Percentiles rank a stretch among this genome's conserved stretches.
Evolutionary conservation across 306 rosid species (phyloP).

Genomic region (Quercus glauca): DNA sequence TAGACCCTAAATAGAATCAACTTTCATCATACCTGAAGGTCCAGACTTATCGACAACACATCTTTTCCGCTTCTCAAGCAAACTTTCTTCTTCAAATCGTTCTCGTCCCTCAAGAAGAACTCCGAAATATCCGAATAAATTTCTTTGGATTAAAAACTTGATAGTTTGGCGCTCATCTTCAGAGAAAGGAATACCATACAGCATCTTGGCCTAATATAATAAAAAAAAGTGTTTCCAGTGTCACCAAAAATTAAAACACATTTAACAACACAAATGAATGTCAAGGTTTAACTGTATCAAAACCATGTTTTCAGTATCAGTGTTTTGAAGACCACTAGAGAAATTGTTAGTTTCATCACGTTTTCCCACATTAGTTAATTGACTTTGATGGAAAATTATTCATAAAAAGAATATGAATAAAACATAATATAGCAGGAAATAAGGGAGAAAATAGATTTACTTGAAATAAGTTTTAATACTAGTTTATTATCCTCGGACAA

Average conservation of each 20-base stretch:
- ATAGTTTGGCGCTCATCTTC: conserved; percentile 55
- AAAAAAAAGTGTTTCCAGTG: conserved; percentile 15
- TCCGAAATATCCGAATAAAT: conserved; percentile 54
- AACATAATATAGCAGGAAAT: background rate
- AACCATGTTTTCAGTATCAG: background rate
- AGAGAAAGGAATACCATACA: conserved; percentile 58
- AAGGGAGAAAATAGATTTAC: background rate
- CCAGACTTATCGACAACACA: conserved; percentile 31
- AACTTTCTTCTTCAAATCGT: conserved; percentile 62
- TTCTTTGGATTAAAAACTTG: conserved; percentile 62
- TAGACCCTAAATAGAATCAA: background rate
- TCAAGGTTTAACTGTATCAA: background rate
- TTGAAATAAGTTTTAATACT: background rate
- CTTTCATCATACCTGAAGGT: conserved; percentile 48
- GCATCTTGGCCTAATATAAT: conserved; percentile 58
- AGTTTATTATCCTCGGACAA: background rate
- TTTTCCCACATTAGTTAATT: background rate
- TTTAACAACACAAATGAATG: background rate
- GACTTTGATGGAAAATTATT: background rate
- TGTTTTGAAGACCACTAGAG: background rate
- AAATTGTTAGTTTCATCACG: background rate
- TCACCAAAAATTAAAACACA: background rate
- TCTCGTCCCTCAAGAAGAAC: conserved; percentile 65
- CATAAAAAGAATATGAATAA: background rate
- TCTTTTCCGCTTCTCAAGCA: conserved; percentile 29